These are phyloP conservation scores for Isabelozyma heimii DNA, from an alignment of 805 yeast genomes.

Conservation along the genomic window DNA sequence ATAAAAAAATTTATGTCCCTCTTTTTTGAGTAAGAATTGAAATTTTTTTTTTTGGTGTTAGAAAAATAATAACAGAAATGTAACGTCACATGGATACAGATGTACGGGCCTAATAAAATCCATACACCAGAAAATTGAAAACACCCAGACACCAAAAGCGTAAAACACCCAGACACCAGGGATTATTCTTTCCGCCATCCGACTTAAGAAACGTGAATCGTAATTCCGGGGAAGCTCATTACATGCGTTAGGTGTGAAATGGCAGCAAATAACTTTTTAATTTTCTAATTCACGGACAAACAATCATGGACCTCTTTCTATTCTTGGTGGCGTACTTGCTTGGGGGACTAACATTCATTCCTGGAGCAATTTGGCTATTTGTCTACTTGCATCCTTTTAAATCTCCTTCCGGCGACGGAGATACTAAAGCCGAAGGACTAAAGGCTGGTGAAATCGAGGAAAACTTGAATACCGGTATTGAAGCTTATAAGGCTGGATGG, in stretches of 20 bases:
- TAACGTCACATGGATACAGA: too few relatives aligned
- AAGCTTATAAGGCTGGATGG: slow-evolving; percentile 72
- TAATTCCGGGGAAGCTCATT: neutral
- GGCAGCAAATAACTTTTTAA: too few relatives aligned
- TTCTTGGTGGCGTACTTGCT: slow-evolving; percentile 52
- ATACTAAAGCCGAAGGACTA: slow-evolving; percentile 22
- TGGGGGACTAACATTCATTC: slow-evolving; percentile 84
- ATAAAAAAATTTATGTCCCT: neutral
- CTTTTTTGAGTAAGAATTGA: neutral
- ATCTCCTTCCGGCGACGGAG: slow-evolving; percentile 3
- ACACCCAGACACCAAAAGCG: neutral
- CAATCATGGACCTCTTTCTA: slow-evolving; percentile 9
- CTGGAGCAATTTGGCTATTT: slow-evolving; percentile 44
- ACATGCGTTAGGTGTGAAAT: neutral
- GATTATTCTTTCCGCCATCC: too few relatives aligned
- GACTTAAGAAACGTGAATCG: neutral
- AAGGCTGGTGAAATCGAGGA: slow-evolving; percentile 70
- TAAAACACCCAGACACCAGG: too few relatives aligned
- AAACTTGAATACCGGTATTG: slow-evolving; percentile 55
- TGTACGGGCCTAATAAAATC: too few relatives aligned
- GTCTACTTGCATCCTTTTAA: slow-evolving; percentile 39
- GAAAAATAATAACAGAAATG: too few relatives aligned
- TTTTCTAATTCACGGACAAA: too few relatives aligned
- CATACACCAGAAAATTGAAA: neutral
- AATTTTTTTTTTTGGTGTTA: neutral